These are phyloP conservation scores for Fusarium albosuccineum DNA, from an alignment of 2,329 filamentous ascomycete genomes.

Conservation along the genomic window DNA sequence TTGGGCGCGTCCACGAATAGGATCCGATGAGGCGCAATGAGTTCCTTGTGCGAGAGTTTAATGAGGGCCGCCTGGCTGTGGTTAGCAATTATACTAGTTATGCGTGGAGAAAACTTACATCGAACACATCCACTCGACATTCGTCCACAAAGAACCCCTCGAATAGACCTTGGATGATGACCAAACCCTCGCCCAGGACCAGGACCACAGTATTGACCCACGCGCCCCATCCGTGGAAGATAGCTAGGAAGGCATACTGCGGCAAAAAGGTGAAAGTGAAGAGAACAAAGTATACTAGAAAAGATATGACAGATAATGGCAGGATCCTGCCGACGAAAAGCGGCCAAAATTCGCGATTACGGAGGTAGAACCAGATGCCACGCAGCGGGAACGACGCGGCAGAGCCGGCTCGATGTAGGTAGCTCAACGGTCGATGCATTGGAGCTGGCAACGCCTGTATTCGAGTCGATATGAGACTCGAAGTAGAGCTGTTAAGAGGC, in stretches of 20 bases:
- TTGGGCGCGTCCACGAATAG: constrained; percentile 76
- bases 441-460: constrained; percentile 38
- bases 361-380: constrained; percentile 86
- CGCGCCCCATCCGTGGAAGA: constrained; percentile 90
- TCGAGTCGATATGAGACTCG: constrained; percentile 26
- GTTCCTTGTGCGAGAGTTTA: constrained; percentile 76
- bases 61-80: constrained; percentile 75
- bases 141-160: constrained; percentile 88
- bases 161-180: constrained; percentile 77
- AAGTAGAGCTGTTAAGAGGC: constrained; percentile 26
- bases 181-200: constrained; percentile 84
- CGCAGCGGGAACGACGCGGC: constrained; percentile 70
- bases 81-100: constrained; percentile 14
- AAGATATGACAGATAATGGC: constrained; percentile 84
- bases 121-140: constrained; percentile 84
- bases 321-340: constrained; percentile 83
- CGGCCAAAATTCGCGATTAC: constrained; percentile 84
- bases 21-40: constrained; percentile 76
- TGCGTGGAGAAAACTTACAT: constrained; percentile 65
- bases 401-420: constrained; percentile 58
- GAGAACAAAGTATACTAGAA: constrained; percentile 85
- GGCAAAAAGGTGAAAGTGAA: constrained; percentile 92
- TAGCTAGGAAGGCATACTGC: constrained; percentile 86
- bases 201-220: constrained; percentile 91
- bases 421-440: constrained; percentile 55